Base-by-base conservation (phyloP, 495 filamentous ascomycete species). In the Halenospora varia region DNA sequence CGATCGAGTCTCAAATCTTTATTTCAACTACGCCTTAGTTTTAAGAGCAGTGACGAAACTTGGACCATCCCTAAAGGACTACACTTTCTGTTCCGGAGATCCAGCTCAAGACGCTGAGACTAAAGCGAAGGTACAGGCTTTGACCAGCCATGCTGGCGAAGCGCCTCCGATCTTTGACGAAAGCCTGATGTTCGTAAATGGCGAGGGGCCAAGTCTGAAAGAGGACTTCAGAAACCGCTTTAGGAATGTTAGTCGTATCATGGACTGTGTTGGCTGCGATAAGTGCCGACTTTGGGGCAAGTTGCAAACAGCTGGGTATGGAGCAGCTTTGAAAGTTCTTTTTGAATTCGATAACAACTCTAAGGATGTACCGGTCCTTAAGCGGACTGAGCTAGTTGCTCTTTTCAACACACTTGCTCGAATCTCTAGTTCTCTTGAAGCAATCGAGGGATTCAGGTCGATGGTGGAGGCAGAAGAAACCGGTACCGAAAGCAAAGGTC, bases 211-310 rank as follows among this genome's bases (percentile, higher is more conserved):
- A n/a, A 79, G 78, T 2, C 77, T 97, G 39, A 97, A 97, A 68
- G 95, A 97, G 68, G 94, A 98, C 68, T 98, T 98, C 80, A 87
- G 90, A 63, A 93, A 95, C 68, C 89, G 94, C 13, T 97, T 98
- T 82, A 82, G 94, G 62, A 98, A 98, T 62, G 90, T 98, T 52
- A 92, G 87, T 62, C 83, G 94, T 19, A 75, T 97, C 63, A 98
- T 98, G 94, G 94, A 98, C 73, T 98, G 94, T 70, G 94, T 97
- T 15, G 94, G 94, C 19, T 98, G 94, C 72, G 94, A 98, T 75
- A 98, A 98, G 74, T 98, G 94, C 73, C 84, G 94, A 15, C 83
- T 98, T 2, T 98, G 94, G 95, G 94, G 94, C 49, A 98, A 97
- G 71, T 71, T 98, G n/a, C 94, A 98, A 70, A 94, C 91, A 4